Conservation (phyloP, 768 basidiomycete genomes). For the Boletus subparvulus region DNA sequence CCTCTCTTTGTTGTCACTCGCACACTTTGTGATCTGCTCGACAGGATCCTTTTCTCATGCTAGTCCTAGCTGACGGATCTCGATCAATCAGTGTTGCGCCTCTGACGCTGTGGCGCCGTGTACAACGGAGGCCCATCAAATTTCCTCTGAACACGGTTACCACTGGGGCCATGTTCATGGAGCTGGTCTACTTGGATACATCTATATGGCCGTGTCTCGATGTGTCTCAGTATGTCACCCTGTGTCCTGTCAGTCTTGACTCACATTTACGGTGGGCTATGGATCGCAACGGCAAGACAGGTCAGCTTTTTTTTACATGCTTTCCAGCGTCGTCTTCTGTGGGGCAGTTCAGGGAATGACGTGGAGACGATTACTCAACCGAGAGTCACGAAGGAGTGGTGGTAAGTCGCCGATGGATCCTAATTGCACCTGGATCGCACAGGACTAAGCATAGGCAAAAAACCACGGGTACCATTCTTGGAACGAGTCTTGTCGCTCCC, state of each 20-base stretch:
- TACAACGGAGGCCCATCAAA: not conserved
- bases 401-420: constrained; percentile 4
- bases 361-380: not conserved
- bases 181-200: not conserved
- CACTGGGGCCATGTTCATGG: not conserved
- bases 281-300: not conserved
- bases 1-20: not conserved
- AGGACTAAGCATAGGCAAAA: not conserved
- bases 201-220: constrained; percentile 1
- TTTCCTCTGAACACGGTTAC: not conserved
- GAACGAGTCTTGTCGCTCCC: constrained; percentile 2
- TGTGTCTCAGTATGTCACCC: constrained; percentile 4
- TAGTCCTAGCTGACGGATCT: constrained; percentile 2
- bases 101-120: constrained; percentile 18
- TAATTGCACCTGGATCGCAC: not conserved
- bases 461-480: constrained; percentile 10
- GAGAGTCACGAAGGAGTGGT: not conserved
- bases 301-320: not conserved
- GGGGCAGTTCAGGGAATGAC: not conserved
- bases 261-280: not conserved
- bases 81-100: constrained; percentile 1
- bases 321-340: not conserved
- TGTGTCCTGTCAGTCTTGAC: not conserved
- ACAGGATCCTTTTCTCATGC: constrained; percentile 1
- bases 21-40: not conserved